Conservation (phyloP, 2,329 filamentous ascomycete species). For the Fusarium tuaranense region DNA sequence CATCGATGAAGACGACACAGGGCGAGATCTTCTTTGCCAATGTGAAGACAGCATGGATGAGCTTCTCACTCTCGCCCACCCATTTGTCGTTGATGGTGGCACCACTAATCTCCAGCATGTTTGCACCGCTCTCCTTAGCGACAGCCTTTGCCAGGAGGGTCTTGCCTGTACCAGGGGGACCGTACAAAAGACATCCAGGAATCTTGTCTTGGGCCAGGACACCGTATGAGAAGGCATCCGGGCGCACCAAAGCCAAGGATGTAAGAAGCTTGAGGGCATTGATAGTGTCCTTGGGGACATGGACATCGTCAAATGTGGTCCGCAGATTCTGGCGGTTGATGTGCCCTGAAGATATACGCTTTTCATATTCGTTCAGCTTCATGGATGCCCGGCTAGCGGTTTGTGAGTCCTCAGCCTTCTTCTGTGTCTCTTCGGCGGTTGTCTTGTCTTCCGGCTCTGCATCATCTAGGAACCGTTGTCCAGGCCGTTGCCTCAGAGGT, state of each 20-base stretch:
- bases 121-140: slow-evolving; percentile 75
- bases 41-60: slow-evolving; percentile 90
- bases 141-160: slow-evolving; percentile 77
- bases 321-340: slow-evolving; percentile 84
- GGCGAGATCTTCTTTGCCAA: slow-evolving; percentile 92
- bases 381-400: slow-evolving; percentile 39
- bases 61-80: slow-evolving; percentile 96
- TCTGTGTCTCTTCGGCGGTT: slow-evolving; percentile 43
- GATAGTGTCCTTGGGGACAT: slow-evolving; percentile 84
- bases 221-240: slow-evolving; percentile 96
- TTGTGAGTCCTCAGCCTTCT: slow-evolving; percentile 47
- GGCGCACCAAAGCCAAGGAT: slow-evolving; percentile 84
- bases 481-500: slow-evolving; percentile 47
- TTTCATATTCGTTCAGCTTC: slow-evolving; percentile 81
- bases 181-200: slow-evolving; percentile 88
- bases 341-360: slow-evolving; percentile 83
- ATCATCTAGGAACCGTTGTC: slow-evolving; percentile 47
- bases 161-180: slow-evolving; percentile 85
- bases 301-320: slow-evolving; percentile 89
- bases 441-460: slow-evolving; percentile 41
- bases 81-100: slow-evolving; percentile 97
- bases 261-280: slow-evolving; percentile 91
- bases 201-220: slow-evolving; percentile 92
- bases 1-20: slow-evolving; percentile 96
- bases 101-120: slow-evolving; percentile 88